Evolutionary conservation across 805 yeast species (phyloP).

Genomic region (Hanseniaspora nectarophila): DNA sequence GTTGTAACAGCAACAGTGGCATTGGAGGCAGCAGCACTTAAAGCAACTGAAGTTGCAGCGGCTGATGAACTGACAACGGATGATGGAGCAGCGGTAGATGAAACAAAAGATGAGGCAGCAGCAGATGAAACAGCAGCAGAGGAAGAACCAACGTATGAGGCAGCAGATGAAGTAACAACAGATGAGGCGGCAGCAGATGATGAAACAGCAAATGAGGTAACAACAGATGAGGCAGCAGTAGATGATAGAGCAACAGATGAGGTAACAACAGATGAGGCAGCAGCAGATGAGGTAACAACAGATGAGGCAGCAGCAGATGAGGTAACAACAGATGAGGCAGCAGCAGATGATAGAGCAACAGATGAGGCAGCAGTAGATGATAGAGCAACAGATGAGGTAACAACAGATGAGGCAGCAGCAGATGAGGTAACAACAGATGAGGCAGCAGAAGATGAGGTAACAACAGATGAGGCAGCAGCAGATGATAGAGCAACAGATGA

Average conservation of each 20-base stretch:
- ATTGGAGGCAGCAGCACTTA: constrained; percentile 20
- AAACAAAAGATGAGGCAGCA: constrained; percentile 24
- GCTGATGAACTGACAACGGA: constrained; percentile 17
- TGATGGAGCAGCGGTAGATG: constrained; percentile 23
- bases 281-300: constrained; percentile 17
- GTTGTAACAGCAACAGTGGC: constrained; percentile 21
- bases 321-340: constrained; percentile 23
- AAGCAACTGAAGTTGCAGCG: constrained; percentile 29
- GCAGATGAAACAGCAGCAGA: constrained; percentile 19
- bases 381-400: constrained; percentile 21
- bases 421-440: constrained; percentile 19
- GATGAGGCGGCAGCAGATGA: background rate
- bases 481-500: constrained; percentile 20
- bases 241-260: constrained; percentile 5
- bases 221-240: background rate
- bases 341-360: constrained; percentile 20
- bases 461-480: too few species aligned
- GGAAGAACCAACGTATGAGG: background rate
- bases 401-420: too few species aligned
- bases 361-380: background rate
- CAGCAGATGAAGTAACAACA: too few species aligned
- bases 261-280: too few species aligned
- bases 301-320: constrained; percentile 24
- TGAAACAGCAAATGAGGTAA: constrained; percentile 5
- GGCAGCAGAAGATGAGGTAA: constrained; percentile 31